Evolutionary conservation across 2,329 filamentous ascomycete genomes (phyloP).

Genomic region (Laburnicola sp.): DNA sequence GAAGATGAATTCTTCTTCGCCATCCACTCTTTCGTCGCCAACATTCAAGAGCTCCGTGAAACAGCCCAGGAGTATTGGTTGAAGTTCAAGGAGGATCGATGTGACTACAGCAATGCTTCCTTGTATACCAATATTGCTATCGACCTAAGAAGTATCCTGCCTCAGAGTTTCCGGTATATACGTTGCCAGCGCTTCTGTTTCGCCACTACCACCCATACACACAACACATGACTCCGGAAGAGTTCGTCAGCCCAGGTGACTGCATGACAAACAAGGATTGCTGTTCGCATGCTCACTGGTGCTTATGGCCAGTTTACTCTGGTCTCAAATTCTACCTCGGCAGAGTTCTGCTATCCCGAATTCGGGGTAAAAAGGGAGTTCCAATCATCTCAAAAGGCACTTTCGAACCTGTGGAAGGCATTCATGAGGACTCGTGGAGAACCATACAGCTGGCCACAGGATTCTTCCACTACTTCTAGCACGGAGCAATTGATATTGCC

Average conservation of each 20-base stretch:
- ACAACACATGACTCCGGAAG: background rate
- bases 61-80: background rate
- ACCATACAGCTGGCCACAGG: background rate
- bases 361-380: no score
- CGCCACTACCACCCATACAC: background rate
- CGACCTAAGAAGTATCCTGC: background rate
- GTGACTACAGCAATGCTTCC: background rate
- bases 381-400: no score
- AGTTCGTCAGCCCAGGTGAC: background rate
- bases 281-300: background rate
- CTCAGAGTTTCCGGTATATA: background rate
- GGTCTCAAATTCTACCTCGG: background rate
- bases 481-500: background rate
- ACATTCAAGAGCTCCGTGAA: background rate
- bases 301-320: background rate
- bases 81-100: background rate
- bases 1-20: slow-evolving; percentile 1
- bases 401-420: background rate
- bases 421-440: background rate
- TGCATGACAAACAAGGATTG: background rate
- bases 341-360: background rate
- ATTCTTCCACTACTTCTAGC: background rate
- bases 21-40: background rate
- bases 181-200: background rate
- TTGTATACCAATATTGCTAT: background rate